A percentile compares a stretch with the other conserved stretches of the same genome.
Evolutionary conservation across 768 basidiomycete species (phyloP).

Genomic region (Mycena amicta): DNA sequence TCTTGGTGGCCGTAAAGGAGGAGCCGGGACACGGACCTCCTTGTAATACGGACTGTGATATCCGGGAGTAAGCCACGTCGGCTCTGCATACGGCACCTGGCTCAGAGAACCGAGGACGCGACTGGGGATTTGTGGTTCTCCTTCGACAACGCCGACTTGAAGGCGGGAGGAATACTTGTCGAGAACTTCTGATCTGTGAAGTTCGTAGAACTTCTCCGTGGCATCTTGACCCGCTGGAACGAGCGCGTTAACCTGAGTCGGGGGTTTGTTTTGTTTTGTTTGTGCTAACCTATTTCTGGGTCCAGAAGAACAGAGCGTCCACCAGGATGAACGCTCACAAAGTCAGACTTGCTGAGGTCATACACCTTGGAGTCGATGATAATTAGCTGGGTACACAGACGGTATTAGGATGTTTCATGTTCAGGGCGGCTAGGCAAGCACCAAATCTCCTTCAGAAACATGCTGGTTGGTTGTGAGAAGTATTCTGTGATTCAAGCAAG

Average conservation of each 20-base stretch:
- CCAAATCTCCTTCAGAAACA: constrained; percentile 14
- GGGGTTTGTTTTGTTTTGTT: constrained; percentile 36
- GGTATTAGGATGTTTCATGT: no score
- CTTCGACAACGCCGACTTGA: constrained; percentile 62
- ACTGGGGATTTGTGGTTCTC: constrained; percentile 51
- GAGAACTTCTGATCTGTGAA: constrained; percentile 42
- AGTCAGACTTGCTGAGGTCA: constrained; percentile 79
- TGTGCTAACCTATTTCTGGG: constrained; percentile 65
- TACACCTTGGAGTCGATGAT: constrained; percentile 73
- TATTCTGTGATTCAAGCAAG: no score
- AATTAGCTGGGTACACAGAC: constrained; percentile 18
- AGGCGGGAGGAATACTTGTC: constrained; percentile 51
- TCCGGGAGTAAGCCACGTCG: constrained; percentile 53
- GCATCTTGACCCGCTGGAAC: constrained; percentile 63
- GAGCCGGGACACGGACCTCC: constrained; percentile 63
- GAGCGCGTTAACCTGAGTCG: constrained; percentile 48
- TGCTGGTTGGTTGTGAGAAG: no score
- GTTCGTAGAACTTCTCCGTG: constrained; percentile 45
- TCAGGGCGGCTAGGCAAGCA: no score
- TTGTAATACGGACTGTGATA: constrained; percentile 26
- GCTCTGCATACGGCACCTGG: constrained; percentile 77
- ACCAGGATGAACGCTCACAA: constrained; percentile 82
- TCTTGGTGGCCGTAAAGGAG: constrained; percentile 35
- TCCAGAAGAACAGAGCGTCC: constrained; percentile 79
- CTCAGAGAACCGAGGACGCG: constrained; percentile 55